These are phyloP conservation scores for Jaapia argillacea DNA, from an alignment of 768 basidiomycete species.

Conservation along the genomic window DNA sequence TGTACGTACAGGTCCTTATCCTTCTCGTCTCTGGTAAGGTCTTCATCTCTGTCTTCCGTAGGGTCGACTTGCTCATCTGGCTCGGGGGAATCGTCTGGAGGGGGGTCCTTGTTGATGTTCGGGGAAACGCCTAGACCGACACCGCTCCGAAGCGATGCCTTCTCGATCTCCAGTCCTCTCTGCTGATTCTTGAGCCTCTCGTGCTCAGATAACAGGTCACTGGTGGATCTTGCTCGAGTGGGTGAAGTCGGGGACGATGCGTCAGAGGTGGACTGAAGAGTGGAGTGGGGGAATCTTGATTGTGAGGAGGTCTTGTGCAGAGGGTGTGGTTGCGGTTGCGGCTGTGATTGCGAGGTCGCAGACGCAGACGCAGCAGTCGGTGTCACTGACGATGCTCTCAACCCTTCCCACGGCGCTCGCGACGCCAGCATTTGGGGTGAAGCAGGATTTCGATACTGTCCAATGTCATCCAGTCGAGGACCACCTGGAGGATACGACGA, in stretches of 20 bases:
- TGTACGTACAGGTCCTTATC: slow-evolving; percentile 44
- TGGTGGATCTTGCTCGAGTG: slow-evolving; percentile 44
- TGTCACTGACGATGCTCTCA: slow-evolving; percentile 36
- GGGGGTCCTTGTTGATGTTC: too few relatives aligned
- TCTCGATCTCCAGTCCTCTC: slow-evolving; percentile 12
- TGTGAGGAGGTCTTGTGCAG: too few relatives aligned
- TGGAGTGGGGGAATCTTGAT: too few relatives aligned
- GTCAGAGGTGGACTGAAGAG: slow-evolving; percentile 16
- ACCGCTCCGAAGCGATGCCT: too few relatives aligned
- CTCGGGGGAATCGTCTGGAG: too few relatives aligned
- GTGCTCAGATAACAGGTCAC: slow-evolving; percentile 32
- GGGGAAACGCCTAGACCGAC: too few relatives aligned
- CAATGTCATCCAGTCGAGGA: slow-evolving; percentile 18
- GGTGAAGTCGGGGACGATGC: slow-evolving; percentile 33
- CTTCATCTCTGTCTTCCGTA: neutral
- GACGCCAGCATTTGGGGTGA: slow-evolving; percentile 51
- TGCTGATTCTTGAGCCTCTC: slow-evolving; percentile 24
- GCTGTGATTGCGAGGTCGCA: slow-evolving; percentile 20
- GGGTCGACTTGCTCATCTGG: too few relatives aligned
- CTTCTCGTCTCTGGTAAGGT: slow-evolving; percentile 16
- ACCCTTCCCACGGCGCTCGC: slow-evolving; percentile 44
- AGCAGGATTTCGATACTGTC: slow-evolving; percentile 55
- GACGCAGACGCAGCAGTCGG: slow-evolving; percentile 32
- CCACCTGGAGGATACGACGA: slow-evolving; percentile 6
- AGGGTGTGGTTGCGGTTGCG: too few relatives aligned